Evolutionary conservation across 2,329 filamentous ascomycete genomes (phyloP).

Genomic region (Dactylellina parvicollis): DNA sequence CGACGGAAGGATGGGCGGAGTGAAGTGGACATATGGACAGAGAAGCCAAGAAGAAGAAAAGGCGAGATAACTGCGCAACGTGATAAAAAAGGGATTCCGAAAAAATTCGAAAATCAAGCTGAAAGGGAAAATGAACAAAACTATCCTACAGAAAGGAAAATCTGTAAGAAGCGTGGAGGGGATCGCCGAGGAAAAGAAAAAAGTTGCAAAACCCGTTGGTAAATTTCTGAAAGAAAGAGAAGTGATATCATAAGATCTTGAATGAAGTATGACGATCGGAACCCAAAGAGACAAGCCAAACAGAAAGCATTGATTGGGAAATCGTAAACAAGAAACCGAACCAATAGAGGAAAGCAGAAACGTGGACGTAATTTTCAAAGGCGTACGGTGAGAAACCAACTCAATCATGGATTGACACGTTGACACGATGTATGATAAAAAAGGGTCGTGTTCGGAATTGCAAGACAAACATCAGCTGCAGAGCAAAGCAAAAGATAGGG

Average conservation of each 20-base stretch:
- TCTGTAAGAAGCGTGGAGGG: slow-evolving; percentile 17
- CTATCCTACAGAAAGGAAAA: slow-evolving; percentile 29
- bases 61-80: not conserved
- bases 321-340: slow-evolving; percentile 19
- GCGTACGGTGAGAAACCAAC: not conserved
- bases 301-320: slow-evolving; percentile 10
- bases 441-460: not conserved
- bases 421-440: slow-evolving; percentile 20
- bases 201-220: slow-evolving; percentile 47
- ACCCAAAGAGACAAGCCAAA: not conserved
- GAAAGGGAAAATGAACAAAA: slow-evolving; percentile 44
- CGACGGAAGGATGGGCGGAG: too few species aligned
- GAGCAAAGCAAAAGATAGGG: not conserved
- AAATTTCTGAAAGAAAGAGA: slow-evolving; percentile 1
- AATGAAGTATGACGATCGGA: not conserved
- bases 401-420: slow-evolving; percentile 15
- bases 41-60: slow-evolving; percentile 46
- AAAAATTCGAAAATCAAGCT: slow-evolving; percentile 46
- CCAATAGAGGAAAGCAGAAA: slow-evolving; percentile 34
- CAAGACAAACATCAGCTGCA: slow-evolving; percentile 2
- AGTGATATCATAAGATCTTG: slow-evolving; percentile 8
- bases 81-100: slow-evolving; percentile 43
- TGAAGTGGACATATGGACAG: slow-evolving; percentile 58
- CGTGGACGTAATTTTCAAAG: slow-evolving; percentile 6
- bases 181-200: slow-evolving; percentile 59